Base-by-base conservation (phyloP, 805 yeast genomes). In the Spathaspora sp. region DNA sequence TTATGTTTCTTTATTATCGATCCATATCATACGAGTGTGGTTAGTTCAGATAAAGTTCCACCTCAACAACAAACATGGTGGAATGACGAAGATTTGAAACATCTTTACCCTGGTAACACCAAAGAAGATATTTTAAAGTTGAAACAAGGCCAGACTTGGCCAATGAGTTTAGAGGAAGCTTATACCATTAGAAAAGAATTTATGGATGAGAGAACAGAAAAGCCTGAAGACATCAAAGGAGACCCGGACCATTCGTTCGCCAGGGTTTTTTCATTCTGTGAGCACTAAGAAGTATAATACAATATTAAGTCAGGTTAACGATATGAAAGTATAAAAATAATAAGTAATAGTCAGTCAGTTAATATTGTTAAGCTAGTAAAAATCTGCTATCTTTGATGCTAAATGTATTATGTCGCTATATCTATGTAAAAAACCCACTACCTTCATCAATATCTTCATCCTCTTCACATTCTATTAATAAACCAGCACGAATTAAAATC, bases 1-100 rank as follows among this genome's bases (percentile, higher is more conserved):
- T 57, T 74, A 48, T 70, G 77, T 47, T 70, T 72, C 52, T 74
- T 74, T 50, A 17, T 74, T 3, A 67, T 65, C 14, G 77, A 72
- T 49, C 77, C 76, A 1, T 49, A 59, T 51, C 65, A 71, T 53
- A 56, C 62, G 1, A 44, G 35, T 12, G 72, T 70, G 0, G 49
- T 59, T 2, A 32, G 70, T 2, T 62, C 75, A 0, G 66, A 58
- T 1, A 53, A 61, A 3, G 75, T 73, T 1, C 75, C 76, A 3
- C 75, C 75, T 2, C 76, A 72, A 53, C 75, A 71, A 52, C 42
- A 56, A 38, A 60, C 57, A 11, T 73, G 77, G 78, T 62, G 64
- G 62, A 56, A 57, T 5, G 60, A 60, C 26, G 52, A 46, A 8
- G 51, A 44, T 8, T 42, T 51, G 4, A 52, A 49, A 29, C 42